phyloP scores from a whole-genome alignment of 2,329 filamentous ascomycete genomes.

The Diaporthe longicolla region DNA sequence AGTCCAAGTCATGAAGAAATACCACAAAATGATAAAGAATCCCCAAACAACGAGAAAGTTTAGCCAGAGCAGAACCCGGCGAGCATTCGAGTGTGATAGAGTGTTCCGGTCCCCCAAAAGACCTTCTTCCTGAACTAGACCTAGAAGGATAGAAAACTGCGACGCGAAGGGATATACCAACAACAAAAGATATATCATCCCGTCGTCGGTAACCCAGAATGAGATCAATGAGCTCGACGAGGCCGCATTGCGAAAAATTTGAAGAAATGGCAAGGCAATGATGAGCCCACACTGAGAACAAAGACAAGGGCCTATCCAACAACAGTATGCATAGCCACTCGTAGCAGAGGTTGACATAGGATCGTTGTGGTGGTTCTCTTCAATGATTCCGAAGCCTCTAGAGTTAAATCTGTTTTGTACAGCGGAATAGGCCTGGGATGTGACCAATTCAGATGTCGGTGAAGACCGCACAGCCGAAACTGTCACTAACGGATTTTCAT shows the following conservation, averaged over 20 bases:
- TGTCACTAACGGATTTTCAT: background rate
- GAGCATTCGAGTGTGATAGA: background rate
- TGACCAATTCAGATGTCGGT: background rate
- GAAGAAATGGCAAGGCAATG: background rate
- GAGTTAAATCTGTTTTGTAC: background rate
- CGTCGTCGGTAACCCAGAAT: background rate
- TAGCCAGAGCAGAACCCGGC: background rate
- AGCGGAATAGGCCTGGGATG: background rate
- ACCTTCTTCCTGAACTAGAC: background rate
- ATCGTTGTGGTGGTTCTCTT: too few species aligned
- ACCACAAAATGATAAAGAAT: background rate
- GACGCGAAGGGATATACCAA: background rate
- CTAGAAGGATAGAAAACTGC: background rate
- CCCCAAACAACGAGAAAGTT: background rate
- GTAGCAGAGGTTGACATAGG: too few species aligned
- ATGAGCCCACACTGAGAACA: background rate
- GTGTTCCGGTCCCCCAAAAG: background rate
- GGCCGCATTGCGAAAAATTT: background rate
- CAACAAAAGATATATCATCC: background rate
- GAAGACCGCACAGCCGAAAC: background rate
- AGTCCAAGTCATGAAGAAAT: too few species aligned
- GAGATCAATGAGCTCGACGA: fast-evolving
- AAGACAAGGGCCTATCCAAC: background rate
- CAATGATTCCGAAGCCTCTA: background rate
- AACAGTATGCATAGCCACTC: background rate